Base-by-base conservation (phyloP, 2,329 filamentous ascomycete genomes). In the Arthrobotrys pseudoclavata region DNA sequence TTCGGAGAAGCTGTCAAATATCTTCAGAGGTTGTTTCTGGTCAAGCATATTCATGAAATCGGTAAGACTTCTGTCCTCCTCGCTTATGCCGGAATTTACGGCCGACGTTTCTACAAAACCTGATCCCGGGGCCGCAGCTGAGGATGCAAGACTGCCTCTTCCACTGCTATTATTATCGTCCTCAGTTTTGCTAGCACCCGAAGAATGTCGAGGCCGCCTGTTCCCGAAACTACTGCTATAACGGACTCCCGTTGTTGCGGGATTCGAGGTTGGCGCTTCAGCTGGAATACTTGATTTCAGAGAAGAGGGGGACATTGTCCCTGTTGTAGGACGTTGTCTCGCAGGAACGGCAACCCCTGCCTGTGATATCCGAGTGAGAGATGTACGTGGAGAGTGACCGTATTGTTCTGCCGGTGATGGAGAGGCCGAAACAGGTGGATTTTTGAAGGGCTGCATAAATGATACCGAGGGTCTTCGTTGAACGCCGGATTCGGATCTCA, bases 211-310 rank as follows among this genome's bases (percentile, higher is more conserved):
- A 29, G 89, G 91, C 68, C 92, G 89, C 53, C 96, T 89, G 83
- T 97, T 93, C 5, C 91, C 92, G 82, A 99, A 99, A 82, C 94
- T 97, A 84, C 95, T 98, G 83, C 93, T 97, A 83, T 96, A 98
- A n/a, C 64, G 52, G 6, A 94, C 97, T 69, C 91, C 89, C 24
- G 55, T 34, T 6, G 55, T 60, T 4, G 91, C 90, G 69, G 89
- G 85, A 6, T 93, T 90, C 40, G 89, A 89, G 9, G 91, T 87
- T 72, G 89, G 86, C 0, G 87, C 86, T 76, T 87, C 87, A 26
- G 91, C 89, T 68, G 89, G 87, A 13, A 88, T 85, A 5, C 89
- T 84, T 3, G 91, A 90, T 9, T 83, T 82, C 24, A 83, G 80
- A 76, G 81, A 83, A 82, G 79, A 85, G 82, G 63, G 84, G 79